phyloP scores from a whole-genome alignment of 192 early-diverging fungal genomes.

The Gryganskiella cystojenkinii region DNA sequence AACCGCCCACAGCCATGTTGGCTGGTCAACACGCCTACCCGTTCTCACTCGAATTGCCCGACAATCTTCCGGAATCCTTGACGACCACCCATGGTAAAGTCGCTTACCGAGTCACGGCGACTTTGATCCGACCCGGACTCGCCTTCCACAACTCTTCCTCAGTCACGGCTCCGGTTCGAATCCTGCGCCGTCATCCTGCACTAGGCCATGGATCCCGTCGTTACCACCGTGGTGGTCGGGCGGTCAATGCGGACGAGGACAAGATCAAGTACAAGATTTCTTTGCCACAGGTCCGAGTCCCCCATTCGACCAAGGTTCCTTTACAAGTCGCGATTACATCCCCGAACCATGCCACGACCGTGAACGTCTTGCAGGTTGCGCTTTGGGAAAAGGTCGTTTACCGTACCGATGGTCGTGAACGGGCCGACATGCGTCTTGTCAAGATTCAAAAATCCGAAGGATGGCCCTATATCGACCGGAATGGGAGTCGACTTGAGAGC shows the following conservation, averaged over 20 bases:
- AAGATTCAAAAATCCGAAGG: slow-evolving; percentile 49
- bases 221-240: slow-evolving; percentile 22
- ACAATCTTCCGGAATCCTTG: slow-evolving; percentile 39
- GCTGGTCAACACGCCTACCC: slow-evolving; percentile 48
- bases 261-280: slow-evolving; percentile 31
- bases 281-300: slow-evolving; percentile 32
- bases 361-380: slow-evolving; percentile 28
- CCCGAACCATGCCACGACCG: slow-evolving; percentile 3
- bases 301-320: slow-evolving; percentile 28
- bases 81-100: slow-evolving; percentile 28
- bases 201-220: slow-evolving; percentile 1
- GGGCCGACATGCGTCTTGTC: slow-evolving; percentile 39
- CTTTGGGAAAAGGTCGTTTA: slow-evolving; percentile 43
- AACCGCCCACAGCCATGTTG: slow-evolving; percentile 2
- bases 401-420: slow-evolving; percentile 19
- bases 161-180: slow-evolving; percentile 5
- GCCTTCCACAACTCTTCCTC: slow-evolving; percentile 18
- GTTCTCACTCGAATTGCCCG: slow-evolving; percentile 46
- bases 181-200: slow-evolving; percentile 18
- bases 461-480: slow-evolving; percentile 16
- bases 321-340: slow-evolving; percentile 30
- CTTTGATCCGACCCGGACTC: slow-evolving; percentile 29
- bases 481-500: background rate
- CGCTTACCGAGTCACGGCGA: slow-evolving; percentile 25
- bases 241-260: slow-evolving; percentile 9